These are phyloP conservation scores for Cucurbita pepo DNA, from an alignment of 306 rosid species.

Conservation along the genomic window DNA sequence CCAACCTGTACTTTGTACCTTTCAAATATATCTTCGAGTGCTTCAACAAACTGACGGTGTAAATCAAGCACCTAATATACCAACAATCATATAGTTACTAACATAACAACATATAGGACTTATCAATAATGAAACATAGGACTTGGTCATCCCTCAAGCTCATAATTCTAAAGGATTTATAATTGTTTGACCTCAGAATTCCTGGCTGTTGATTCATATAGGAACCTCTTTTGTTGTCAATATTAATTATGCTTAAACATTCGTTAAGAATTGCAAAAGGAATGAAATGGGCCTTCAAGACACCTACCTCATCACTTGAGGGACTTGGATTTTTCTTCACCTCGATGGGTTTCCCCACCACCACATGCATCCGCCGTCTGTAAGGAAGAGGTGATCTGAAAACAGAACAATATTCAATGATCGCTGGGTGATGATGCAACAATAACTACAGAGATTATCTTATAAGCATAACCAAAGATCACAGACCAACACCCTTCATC, in stretches of 20 bases:
- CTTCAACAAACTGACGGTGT: constrained; percentile 56
- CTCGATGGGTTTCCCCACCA: constrained; percentile 74
- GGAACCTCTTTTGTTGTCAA: not conserved
- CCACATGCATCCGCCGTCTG: constrained; percentile 61
- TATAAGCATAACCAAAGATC: not conserved
- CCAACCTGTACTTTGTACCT: constrained; percentile 62
- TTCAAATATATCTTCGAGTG: constrained; percentile 65
- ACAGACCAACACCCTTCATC: not conserved
- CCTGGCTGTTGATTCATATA: not conserved
- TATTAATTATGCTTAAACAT: not conserved
- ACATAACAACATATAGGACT: not conserved
- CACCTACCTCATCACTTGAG: constrained; percentile 35
- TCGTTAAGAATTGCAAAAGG: not conserved
- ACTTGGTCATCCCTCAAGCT: not conserved
- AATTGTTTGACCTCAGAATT: not conserved
- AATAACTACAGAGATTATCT: not conserved
- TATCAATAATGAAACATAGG: not conserved
- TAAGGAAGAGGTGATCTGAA: constrained; percentile 71
- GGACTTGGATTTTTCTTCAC: constrained; percentile 60
- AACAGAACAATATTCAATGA: not conserved
- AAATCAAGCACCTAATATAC: constrained; percentile 35
- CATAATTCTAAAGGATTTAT: not conserved
- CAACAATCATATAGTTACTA: not conserved
- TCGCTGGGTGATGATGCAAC: not conserved
- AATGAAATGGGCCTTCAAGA: not conserved